phyloP scores from a whole-genome alignment of 2,329 filamentous ascomycete genomes.

The Gyromitra esculenta region DNA sequence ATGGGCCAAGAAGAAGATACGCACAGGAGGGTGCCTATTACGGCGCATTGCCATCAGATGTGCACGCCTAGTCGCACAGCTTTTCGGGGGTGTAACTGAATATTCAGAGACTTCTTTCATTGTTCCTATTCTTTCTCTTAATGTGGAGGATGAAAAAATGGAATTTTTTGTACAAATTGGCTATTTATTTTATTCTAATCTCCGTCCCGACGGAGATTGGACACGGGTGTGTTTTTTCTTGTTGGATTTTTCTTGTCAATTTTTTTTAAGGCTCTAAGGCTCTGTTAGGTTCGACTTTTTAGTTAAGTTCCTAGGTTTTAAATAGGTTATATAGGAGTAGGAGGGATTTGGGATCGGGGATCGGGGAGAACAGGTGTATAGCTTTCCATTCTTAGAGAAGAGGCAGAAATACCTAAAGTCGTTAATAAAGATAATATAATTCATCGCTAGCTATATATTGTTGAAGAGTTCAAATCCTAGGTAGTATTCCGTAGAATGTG shows the following conservation, averaged over 20 bases:
- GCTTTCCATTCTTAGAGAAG: not conserved
- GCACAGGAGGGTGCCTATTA: constrained; percentile 52
- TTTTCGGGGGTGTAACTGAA: not conserved
- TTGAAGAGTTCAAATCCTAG: no score
- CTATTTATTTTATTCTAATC: not conserved
- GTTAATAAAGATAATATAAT: not conserved
- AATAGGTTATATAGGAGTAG: not conserved
- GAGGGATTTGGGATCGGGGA: not conserved
- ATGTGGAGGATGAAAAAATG: not conserved
- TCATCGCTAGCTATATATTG: not conserved
- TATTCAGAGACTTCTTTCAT: not conserved
- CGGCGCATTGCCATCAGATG: constrained; percentile 49
- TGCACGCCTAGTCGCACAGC: constrained; percentile 11
- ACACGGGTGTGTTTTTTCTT: not conserved
- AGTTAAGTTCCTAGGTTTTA: not conserved
- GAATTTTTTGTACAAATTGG: not conserved
- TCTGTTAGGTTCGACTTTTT: not conserved
- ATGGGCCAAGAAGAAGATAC: constrained; percentile 56
- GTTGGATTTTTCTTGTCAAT: not conserved
- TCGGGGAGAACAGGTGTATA: not conserved
- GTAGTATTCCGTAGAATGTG: not conserved
- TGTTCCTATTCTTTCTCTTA: not conserved
- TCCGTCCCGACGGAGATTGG: constrained; percentile 6
- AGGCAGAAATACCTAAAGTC: not conserved
- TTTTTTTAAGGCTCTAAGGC: not conserved